phyloP scores from a whole-genome alignment of 2,329 filamentous ascomycete genomes.

The Ophiostoma fasciatum region DNA sequence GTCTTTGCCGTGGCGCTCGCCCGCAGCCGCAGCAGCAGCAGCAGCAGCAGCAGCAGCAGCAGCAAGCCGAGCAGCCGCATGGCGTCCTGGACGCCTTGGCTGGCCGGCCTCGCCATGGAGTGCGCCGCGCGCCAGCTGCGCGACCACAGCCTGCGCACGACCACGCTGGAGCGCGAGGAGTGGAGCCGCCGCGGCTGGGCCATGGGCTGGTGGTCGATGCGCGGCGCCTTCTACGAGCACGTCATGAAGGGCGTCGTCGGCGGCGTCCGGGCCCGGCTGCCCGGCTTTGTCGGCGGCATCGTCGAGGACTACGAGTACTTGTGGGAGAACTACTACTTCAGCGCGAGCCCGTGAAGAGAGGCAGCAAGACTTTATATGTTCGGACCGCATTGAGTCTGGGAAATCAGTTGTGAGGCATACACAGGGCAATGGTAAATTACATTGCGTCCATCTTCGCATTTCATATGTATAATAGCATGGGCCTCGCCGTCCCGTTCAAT shows the following conservation, averaged over 20 bases:
- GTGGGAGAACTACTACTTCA: constrained; percentile 97
- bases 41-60: constrained; percentile 2
- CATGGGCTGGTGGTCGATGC: constrained; percentile 91
- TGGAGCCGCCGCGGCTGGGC: constrained; percentile 77
- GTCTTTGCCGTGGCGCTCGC: constrained; percentile 76
- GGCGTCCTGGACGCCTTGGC: constrained; percentile 82
- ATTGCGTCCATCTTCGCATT: neutral
- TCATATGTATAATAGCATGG: neutral
- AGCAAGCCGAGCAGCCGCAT: no score
- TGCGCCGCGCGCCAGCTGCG: constrained; percentile 75
- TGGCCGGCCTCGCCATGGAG: constrained; percentile 73
- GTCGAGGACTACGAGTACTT: constrained; percentile 94
- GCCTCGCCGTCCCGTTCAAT: neutral
- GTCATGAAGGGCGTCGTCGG: constrained; percentile 63
- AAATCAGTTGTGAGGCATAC: no score
- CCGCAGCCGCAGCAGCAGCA: constrained; percentile 14
- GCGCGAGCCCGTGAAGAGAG: constrained; percentile 28
- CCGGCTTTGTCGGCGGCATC: constrained; percentile 70
- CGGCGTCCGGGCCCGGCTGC: constrained; percentile 59
- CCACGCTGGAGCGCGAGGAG: constrained; percentile 79
- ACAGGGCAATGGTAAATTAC: no score
- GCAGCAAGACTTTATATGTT: no score
- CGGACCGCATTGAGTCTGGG: no score
- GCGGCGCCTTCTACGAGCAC: constrained; percentile 92
- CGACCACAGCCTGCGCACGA: constrained; percentile 63